Percentiles rank a stretch among this genome's conserved stretches.
phyloP scores from a whole-genome alignment of 1,284 basidiomycete species.

The Inonotus obliquus region DNA sequence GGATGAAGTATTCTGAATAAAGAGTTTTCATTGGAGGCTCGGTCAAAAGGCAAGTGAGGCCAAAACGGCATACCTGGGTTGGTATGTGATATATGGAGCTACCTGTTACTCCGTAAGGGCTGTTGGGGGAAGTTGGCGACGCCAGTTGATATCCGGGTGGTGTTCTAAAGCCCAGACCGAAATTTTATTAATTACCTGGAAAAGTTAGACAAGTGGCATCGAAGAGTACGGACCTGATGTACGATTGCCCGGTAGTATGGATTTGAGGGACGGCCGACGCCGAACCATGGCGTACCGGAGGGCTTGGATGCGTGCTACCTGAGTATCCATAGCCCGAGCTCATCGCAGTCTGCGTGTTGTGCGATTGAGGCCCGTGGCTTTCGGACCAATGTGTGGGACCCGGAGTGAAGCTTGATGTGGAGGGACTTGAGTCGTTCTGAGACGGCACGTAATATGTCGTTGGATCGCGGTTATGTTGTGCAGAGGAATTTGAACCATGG shows the following conservation, averaged over 20 bases:
- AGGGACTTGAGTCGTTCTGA: background rate
- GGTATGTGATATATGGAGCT: conserved; percentile 1
- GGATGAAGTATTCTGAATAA: background rate
- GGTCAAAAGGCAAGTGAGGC: background rate
- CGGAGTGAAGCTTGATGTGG: background rate
- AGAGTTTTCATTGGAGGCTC: background rate
- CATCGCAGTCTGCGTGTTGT: background rate
- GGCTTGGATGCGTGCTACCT: background rate
- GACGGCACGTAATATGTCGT: background rate
- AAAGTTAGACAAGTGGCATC: background rate
- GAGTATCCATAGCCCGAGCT: background rate
- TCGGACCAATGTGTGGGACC: background rate
- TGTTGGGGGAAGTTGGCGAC: background rate
- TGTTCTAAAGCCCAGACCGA: background rate
- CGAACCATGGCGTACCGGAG: background rate
- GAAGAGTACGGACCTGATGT: conserved; percentile 1
- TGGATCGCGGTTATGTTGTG: background rate
- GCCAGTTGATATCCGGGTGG: background rate
- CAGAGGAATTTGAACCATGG: background rate
- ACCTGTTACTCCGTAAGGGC: background rate
- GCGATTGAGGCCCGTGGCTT: background rate
- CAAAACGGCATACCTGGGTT: conserved; percentile 1
- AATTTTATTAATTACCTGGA: background rate
- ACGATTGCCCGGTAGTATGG: conserved; percentile 2
- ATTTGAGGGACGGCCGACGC: background rate